A percentile compares a stretch with the other conserved stretches of the same genome.
Evolutionary conservation across 805 yeast species (phyloP).

Genomic region (Suhomyces prunicola): DNA sequence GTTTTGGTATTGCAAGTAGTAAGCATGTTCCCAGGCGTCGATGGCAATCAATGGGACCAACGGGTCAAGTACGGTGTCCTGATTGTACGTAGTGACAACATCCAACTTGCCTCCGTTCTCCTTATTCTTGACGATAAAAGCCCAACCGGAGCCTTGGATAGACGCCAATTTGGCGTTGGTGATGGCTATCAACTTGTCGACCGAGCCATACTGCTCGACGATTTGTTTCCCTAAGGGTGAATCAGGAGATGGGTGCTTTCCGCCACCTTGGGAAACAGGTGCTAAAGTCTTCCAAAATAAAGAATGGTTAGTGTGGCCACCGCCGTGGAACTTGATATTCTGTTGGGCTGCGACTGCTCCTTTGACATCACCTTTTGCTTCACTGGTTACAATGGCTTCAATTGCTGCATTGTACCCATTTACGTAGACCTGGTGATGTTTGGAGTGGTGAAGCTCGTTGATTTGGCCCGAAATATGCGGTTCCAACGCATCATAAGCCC

Average conservation of each 20-base stretch:
- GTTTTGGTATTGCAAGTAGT: slow-evolving; percentile 51
- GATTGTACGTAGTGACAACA: slow-evolving; percentile 45
- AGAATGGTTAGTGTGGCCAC: slow-evolving; percentile 50
- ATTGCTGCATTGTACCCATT: slow-evolving; percentile 45
- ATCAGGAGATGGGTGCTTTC: slow-evolving; percentile 20
- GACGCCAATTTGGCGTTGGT: slow-evolving; percentile 45
- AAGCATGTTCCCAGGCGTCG: slow-evolving; percentile 56
- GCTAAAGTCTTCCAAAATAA: slow-evolving; percentile 50
- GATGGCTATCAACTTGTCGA: slow-evolving; percentile 39
- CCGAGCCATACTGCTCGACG: slow-evolving; percentile 42
- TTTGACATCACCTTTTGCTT: slow-evolving; percentile 38
- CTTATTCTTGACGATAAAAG: slow-evolving; percentile 46
- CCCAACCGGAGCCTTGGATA: slow-evolving; percentile 56
- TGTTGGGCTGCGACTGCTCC: slow-evolving; percentile 43
- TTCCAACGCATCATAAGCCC: slow-evolving; percentile 46
- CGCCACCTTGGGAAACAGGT: slow-evolving; percentile 43
- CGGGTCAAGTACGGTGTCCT: slow-evolving; percentile 46
- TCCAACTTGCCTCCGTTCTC: slow-evolving; percentile 43
- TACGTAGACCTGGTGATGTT: slow-evolving; percentile 51
- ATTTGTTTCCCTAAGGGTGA: slow-evolving; percentile 38
- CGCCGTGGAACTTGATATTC: slow-evolving; percentile 48
- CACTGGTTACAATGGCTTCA: slow-evolving; percentile 36
- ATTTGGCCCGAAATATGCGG: slow-evolving; percentile 46
- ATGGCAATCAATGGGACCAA: slow-evolving; percentile 46
- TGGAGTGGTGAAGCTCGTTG: slow-evolving; percentile 47